Evolutionary conservation across 2,329 filamentous ascomycete species (phyloP).

Genomic region (Tolypocladium guangdongense): DNA sequence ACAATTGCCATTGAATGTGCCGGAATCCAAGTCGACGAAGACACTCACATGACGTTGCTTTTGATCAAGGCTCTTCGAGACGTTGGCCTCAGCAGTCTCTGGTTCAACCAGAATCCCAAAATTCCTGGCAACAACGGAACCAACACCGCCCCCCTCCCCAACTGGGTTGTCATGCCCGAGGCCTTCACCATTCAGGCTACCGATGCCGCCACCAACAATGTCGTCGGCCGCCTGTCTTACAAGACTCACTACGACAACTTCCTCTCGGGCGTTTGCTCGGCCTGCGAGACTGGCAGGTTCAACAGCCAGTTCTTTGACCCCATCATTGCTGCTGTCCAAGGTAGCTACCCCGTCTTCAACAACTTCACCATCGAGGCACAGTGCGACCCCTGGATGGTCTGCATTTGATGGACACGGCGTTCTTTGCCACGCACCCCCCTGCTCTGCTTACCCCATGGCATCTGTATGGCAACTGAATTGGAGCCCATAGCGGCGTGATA

Average conservation of each 20-base stretch:
- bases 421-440: not conserved
- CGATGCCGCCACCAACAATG: constrained; percentile 19
- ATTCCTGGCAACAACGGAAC: constrained; percentile 20
- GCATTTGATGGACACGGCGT: constrained; percentile 11
- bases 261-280: constrained; percentile 22
- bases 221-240: constrained; percentile 24
- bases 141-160: constrained; percentile 15
- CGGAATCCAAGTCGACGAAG: constrained; percentile 25
- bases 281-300: constrained; percentile 24
- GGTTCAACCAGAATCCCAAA: constrained; percentile 28
- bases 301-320: constrained; percentile 25
- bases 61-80: constrained; percentile 27
- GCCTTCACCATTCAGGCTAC: constrained; percentile 23
- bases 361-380: constrained; percentile 26
- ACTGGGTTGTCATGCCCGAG: constrained; percentile 29
- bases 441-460: not conserved
- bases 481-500: constrained; percentile 1
- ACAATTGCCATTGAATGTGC: constrained; percentile 25
- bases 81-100: constrained; percentile 25
- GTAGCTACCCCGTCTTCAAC: constrained; percentile 26
- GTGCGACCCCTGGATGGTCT: constrained; percentile 28
- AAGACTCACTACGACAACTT: constrained; percentile 27
- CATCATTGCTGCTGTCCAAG: constrained; percentile 25
- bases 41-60: constrained; percentile 27
- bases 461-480: constrained; percentile 2